Conservation (phyloP, 129 eudicot species). For the Flaveria linearis region DNA sequence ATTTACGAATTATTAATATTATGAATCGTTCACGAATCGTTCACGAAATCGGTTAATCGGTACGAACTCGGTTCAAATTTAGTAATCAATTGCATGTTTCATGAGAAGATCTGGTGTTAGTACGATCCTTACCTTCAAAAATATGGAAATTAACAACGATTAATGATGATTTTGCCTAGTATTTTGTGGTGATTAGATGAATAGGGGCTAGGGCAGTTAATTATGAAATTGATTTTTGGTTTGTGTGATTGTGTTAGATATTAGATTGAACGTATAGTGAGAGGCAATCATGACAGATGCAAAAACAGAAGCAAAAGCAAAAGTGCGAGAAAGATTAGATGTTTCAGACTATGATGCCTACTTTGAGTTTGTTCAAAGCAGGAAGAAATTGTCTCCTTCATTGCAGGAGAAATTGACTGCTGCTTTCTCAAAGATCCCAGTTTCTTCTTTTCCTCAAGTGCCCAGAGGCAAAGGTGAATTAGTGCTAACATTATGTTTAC, state of each 20-base stretch:
- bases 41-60: slow-evolving; percentile 11
- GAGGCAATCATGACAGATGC: slow-evolving; percentile 37
- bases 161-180: neutral
- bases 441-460: slow-evolving; percentile 84
- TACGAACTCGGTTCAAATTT: slow-evolving; percentile 14
- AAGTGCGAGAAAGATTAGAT: slow-evolving; percentile 12
- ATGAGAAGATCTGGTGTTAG: neutral
- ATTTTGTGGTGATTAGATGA: slow-evolving; percentile 3
- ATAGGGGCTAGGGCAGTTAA: neutral
- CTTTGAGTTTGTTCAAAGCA: slow-evolving; percentile 69
- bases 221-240: neutral
- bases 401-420: slow-evolving; percentile 72
- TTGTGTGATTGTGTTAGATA: slow-evolving; percentile 6
- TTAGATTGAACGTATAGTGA: slow-evolving; percentile 6
- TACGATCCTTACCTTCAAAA: neutral
- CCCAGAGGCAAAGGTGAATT: slow-evolving; percentile 79
- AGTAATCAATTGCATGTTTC: neutral
- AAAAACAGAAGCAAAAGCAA: slow-evolving; percentile 22
- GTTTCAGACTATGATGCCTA: slow-evolving; percentile 57
- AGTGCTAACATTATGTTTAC: neutral
- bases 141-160: neutral
- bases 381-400: slow-evolving; percentile 67
- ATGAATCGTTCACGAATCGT: slow-evolving; percentile 45
- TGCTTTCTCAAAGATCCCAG: slow-evolving; percentile 73
- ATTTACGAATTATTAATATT: slow-evolving; percentile 8